phyloP scores from a whole-genome alignment of 148 eudicot genomes.

The Rheum nobile region DNA sequence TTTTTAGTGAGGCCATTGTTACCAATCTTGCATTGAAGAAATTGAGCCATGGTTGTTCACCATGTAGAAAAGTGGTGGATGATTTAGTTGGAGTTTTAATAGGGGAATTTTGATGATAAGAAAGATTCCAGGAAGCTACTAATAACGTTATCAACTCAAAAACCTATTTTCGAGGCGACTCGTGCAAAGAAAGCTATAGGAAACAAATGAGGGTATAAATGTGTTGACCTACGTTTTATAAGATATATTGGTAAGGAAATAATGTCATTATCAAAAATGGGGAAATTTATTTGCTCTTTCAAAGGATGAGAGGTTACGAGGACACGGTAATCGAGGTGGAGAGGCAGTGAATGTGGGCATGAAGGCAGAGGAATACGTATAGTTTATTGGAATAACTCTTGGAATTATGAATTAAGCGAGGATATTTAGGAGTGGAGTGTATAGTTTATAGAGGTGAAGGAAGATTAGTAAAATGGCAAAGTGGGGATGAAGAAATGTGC shows the following conservation, averaged over 20 bases:
- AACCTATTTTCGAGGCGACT: neutral
- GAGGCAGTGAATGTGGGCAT: neutral
- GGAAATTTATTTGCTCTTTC: neutral
- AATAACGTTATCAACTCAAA: neutral
- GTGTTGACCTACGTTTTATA: neutral
- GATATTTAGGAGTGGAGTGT: neutral
- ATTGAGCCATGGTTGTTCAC: neutral
- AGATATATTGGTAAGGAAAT: neutral
- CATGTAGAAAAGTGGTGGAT: neutral
- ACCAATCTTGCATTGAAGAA: neutral
- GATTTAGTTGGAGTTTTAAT: neutral
- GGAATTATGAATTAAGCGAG: neutral
- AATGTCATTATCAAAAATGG: neutral
- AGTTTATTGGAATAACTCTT: neutral
- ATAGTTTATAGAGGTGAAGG: neutral
- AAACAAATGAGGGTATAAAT: neutral
- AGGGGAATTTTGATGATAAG: neutral
- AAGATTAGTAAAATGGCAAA: conserved; percentile 5
- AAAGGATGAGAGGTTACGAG: neutral
- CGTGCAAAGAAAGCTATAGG: neutral
- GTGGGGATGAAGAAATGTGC: neutral
- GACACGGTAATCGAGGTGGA: neutral
- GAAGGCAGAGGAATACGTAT: neutral
- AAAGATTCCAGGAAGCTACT: neutral
- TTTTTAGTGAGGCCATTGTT: conserved; percentile 37